Conservation (phyloP, 2,329 filamentous ascomycete genomes). For the Domatiomyces catenatus region DNA sequence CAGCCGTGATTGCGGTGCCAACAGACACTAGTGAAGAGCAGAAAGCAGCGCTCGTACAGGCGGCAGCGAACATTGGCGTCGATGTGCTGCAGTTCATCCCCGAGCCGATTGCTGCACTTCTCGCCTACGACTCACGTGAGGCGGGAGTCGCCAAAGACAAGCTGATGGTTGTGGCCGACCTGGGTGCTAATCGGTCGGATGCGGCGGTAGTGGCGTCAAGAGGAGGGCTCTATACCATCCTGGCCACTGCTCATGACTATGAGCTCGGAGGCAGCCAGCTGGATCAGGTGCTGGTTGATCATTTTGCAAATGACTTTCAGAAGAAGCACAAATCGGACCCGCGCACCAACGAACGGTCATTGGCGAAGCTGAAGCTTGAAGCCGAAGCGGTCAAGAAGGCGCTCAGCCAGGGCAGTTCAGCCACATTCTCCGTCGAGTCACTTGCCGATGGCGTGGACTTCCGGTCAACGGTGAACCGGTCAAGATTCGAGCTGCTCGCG, state of each 20-base stretch:
- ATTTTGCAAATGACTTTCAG: constrained; percentile 97
- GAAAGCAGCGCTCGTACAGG: constrained; percentile 60
- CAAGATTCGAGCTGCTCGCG: constrained; percentile 78
- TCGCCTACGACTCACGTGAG: constrained; percentile 79
- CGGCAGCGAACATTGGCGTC: constrained; percentile 65
- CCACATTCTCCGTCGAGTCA: constrained; percentile 84
- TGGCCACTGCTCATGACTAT: constrained; percentile 90
- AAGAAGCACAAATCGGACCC: constrained; percentile 93
- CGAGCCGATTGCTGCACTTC: constrained; percentile 74
- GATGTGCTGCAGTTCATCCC: constrained; percentile 86
- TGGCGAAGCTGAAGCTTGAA: constrained; percentile 88
- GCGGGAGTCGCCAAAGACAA: constrained; percentile 63
- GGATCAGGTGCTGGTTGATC: constrained; percentile 81
- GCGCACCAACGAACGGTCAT: constrained; percentile 58
- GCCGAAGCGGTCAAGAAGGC: constrained; percentile 84
- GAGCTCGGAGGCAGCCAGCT: constrained; percentile 75
- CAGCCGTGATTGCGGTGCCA: constrained; percentile 85
- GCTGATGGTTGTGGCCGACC: constrained; percentile 75
- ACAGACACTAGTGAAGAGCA: constrained; percentile 86
- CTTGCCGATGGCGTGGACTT: constrained; percentile 83
- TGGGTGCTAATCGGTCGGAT: constrained; percentile 85
- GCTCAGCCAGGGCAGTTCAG: constrained; percentile 72
- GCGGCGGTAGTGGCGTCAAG: constrained; percentile 79
- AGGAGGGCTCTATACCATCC: constrained; percentile 88
- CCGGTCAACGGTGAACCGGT: constrained; percentile 76